Evolutionary conservation across 139 green algal genomes (phyloP).

Genomic region (Trebouxia sp.): DNA sequence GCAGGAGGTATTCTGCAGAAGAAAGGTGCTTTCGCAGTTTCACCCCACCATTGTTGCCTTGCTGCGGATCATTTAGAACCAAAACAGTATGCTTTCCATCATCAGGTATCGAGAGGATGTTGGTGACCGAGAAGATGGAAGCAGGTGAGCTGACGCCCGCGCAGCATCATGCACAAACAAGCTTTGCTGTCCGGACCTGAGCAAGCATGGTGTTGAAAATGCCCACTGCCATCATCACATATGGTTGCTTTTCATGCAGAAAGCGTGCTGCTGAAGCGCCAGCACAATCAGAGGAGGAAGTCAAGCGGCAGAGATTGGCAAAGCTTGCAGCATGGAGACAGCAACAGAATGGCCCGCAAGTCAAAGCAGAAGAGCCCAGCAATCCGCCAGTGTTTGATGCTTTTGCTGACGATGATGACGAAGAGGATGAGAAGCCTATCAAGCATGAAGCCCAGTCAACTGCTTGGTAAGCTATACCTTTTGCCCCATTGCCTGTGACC

Average conservation of each 20-base stretch:
- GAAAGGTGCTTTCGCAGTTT: no score
- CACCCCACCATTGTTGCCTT: no score
- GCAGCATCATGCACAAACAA: background rate
- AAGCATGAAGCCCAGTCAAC: slow-evolving; percentile 13
- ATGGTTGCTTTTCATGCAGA: no score
- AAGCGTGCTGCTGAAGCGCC: background rate
- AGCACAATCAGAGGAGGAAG: slow-evolving; percentile 37
- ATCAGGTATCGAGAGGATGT: no score
- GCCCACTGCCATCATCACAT: no score
- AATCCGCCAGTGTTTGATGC: background rate
- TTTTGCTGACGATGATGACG: background rate
- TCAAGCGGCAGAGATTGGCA: slow-evolving; percentile 41
- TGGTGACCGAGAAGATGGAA: no score
- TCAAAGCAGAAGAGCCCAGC: slow-evolving; percentile 10
- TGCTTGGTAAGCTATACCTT: slow-evolving; percentile 33
- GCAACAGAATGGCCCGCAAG: slow-evolving; percentile 34
- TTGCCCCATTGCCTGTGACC: no score
- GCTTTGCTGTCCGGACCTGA: background rate
- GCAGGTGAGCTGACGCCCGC: background rate
- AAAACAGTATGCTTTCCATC: no score
- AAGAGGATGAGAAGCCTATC: background rate
- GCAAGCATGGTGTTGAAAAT: background rate
- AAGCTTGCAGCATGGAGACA: slow-evolving; percentile 54
- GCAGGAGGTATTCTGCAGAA: no score
- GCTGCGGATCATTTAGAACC: no score